Base-by-base conservation (phyloP, 2,329 filamentous ascomycete genomes). In the Fusarium beomiforme region DNA sequence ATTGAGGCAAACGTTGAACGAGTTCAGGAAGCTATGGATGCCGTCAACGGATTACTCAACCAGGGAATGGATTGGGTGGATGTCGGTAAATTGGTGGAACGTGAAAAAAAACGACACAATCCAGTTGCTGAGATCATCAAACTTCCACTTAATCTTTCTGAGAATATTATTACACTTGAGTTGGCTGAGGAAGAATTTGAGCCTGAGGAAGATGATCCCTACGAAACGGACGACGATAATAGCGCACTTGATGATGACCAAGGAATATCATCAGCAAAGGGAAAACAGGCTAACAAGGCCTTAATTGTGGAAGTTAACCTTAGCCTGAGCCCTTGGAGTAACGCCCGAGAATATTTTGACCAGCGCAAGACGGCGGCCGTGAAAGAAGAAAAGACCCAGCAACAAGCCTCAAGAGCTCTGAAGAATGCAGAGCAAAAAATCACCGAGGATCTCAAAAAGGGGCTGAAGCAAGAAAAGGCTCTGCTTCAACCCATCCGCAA, bases 1-100 rank as follows among this genome's bases (percentile, higher is more conserved):
- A 96, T 99, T 43, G 90, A 97, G 79, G 93, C 94, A 24, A 98
- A 99, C 76, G 86, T 94, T 3, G 93, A 97, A 77, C 89, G 94
- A 54, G 95, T 98, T 0, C 93, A 97, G 78, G 96, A 98, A 82
- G 94, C 94, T 8, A 94, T 94, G 79, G 93, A 94, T 78, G 94
- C 96, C 6, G 91, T 99, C 57, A 98, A 97, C 79, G 93, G 93
- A 1, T 84, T 98, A n/a, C 89, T 99, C 65, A 89, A 89, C 8
- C 94, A 97, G 77, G 95, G 95, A 14, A 98, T 98, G 94, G 96
- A 99, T 76, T 99, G 96, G 96, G 90, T 94, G 14, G 93, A 98
- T 72, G 95, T 98, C 75, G 93, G 89, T 13, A 92, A 92, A 64
- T 83, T 99, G 68, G 93, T 99, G 56, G 94, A 97, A 78, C 89